Percentiles rank a stretch among this genome's conserved stretches.
Conservation (phyloP, 1,284 basidiomycete genomes). For the Malassezia psittaci region DNA sequence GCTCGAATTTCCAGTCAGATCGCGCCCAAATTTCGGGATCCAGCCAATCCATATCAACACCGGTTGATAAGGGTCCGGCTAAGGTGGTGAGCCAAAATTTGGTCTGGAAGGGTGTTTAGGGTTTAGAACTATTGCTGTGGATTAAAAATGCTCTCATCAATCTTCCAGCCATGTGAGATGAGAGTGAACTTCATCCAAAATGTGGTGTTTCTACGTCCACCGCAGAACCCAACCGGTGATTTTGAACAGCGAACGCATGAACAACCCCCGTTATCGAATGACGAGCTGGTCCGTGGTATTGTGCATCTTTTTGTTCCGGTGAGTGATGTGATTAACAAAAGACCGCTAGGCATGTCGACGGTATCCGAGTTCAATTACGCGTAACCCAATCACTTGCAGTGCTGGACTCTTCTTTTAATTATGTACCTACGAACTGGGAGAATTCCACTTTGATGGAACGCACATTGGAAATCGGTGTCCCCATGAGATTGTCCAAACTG, state of each 20-base stretch:
- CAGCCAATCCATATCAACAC: no score
- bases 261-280: conserved; percentile 36
- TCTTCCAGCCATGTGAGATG: conserved; percentile 41
- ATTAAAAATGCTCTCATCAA: conserved; percentile 30
- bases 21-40: no score
- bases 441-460: conserved; percentile 41
- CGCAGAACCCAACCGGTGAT: conserved; percentile 25
- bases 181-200: conserved; percentile 43
- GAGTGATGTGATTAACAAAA: neutral
- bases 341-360: conserved; percentile 35
- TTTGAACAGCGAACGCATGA: conserved; percentile 23
- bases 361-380: conserved; percentile 38
- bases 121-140: no score
- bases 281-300: conserved; percentile 43
- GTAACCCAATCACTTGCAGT: conserved; percentile 43
- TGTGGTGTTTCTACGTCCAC: conserved; percentile 42
- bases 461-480: conserved; percentile 40
- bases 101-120: no score
- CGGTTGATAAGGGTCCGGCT: no score
- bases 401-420: conserved; percentile 29
- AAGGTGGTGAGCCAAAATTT: no score
- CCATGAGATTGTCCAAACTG: conserved; percentile 10
- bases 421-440: conserved; percentile 38
- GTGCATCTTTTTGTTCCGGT: conserved; percentile 42
- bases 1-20: no score